These are phyloP conservation scores for Lasiosphaeria hispida DNA, from an alignment of 495 filamentous ascomycete genomes.

Conservation along the genomic window DNA sequence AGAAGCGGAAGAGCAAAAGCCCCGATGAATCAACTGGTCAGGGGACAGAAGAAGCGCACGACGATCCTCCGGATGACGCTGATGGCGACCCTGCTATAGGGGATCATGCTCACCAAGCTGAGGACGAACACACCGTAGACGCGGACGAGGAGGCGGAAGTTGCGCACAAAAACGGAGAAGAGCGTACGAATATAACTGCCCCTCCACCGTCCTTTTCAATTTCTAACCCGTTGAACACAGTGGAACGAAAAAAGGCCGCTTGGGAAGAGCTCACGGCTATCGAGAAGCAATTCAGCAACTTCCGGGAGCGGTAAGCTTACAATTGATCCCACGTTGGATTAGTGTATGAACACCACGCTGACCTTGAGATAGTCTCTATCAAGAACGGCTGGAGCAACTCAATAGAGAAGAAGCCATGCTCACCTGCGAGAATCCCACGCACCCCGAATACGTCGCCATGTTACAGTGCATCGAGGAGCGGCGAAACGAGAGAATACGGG, in stretches of 20 bases:
- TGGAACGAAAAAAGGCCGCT: constrained; percentile 73
- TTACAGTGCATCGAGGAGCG: constrained; percentile 78
- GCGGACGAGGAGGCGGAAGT: constrained; percentile 54
- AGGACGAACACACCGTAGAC: constrained; percentile 49
- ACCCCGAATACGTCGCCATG: constrained; percentile 84
- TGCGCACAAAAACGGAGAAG: constrained; percentile 65
- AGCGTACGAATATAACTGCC: constrained; percentile 53
- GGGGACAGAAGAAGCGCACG: constrained; percentile 30
- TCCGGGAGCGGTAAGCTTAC: constrained; percentile 74
- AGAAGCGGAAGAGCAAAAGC: constrained; percentile 40
- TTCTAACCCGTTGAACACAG: constrained; percentile 53
- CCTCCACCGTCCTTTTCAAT: neutral
- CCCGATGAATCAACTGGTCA: constrained; percentile 27
- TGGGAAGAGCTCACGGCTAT: constrained; percentile 75
- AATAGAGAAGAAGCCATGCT: constrained; percentile 84
- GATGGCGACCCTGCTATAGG: constrained; percentile 28
- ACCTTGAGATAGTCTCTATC: constrained; percentile 64
- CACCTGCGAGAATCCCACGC: constrained; percentile 68
- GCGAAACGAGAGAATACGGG: constrained; percentile 71
- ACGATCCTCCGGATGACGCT: constrained; percentile 23
- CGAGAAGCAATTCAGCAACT: constrained; percentile 78
- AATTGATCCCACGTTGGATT: neutral
- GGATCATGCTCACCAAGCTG: constrained; percentile 40
- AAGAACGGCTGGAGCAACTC: constrained; percentile 77
- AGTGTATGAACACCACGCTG: constrained; percentile 2